phyloP scores from a whole-genome alignment of 2,329 filamentous ascomycete genomes.

The Seiridium unicorne region DNA sequence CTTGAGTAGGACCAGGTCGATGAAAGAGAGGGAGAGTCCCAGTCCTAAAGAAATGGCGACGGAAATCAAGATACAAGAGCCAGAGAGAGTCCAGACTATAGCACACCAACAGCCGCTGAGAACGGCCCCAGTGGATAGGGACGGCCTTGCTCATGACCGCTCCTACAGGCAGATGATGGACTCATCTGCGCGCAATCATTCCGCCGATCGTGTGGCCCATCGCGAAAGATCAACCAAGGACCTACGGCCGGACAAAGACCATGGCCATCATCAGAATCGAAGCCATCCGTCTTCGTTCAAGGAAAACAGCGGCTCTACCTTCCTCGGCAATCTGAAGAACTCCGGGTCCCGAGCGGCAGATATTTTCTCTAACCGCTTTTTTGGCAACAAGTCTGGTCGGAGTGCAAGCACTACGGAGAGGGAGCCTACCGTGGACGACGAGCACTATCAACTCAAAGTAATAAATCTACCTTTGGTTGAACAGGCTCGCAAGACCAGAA shows the following conservation, averaged over 20 bases:
- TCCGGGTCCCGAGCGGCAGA: slow-evolving; percentile 74
- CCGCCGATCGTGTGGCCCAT: slow-evolving; percentile 61
- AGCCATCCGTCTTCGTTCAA: slow-evolving; percentile 54
- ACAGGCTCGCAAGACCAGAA: slow-evolving; percentile 86
- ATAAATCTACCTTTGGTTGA: slow-evolving; percentile 85
- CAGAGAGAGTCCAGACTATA: slow-evolving; percentile 32
- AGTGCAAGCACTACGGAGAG: slow-evolving; percentile 69
- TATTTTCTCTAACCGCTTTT: slow-evolving; percentile 78
- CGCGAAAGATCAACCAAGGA: slow-evolving; percentile 46
- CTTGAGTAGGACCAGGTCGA: slow-evolving; percentile 50
- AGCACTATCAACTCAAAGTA: slow-evolving; percentile 80
- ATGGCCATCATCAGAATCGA: slow-evolving; percentile 28
- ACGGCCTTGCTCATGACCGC: slow-evolving; percentile 51
- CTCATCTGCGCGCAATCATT: slow-evolving; percentile 66
- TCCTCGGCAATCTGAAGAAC: slow-evolving; percentile 73
- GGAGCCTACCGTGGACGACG: slow-evolving; percentile 68
- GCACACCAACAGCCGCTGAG: slow-evolving; percentile 46
- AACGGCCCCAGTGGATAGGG: slow-evolving; percentile 58
- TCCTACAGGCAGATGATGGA: slow-evolving; percentile 67
- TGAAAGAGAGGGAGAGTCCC: slow-evolving; percentile 40
- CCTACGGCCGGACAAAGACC: slow-evolving; percentile 43
- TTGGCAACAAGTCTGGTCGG: slow-evolving; percentile 68
- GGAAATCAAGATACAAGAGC: slow-evolving; percentile 30
- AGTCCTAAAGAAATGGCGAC: slow-evolving; percentile 33
- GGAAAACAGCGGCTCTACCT: slow-evolving; percentile 59